These are phyloP conservation scores for Phytophthora tubulina DNA, from an alignment of 352 stramenopile species.

Conservation along the genomic window DNA sequence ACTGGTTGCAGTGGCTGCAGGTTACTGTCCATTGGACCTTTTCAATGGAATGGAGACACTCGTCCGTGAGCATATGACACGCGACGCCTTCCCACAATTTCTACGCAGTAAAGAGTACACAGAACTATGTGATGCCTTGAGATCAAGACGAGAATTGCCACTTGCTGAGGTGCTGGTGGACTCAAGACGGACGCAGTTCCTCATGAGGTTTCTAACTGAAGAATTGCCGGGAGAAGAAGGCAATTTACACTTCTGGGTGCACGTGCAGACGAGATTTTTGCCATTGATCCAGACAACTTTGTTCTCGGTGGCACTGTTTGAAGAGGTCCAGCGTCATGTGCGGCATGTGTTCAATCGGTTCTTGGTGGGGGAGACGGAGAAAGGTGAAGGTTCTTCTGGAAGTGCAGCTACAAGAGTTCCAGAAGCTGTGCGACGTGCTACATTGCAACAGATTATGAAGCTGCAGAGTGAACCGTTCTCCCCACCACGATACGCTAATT, in stretches of 20 bases:
- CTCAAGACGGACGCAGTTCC: conserved; percentile 58
- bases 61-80: conserved; percentile 56
- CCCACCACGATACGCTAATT: conserved; percentile 66
- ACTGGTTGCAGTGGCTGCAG: conserved; percentile 34
- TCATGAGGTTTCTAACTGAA: conserved; percentile 60
- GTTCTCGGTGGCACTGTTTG: conserved; percentile 79
- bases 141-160: conserved; percentile 63
- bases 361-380: conserved; percentile 44
- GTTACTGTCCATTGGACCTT: conserved; percentile 60
- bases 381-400: conserved; percentile 1
- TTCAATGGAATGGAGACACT: conserved; percentile 68
- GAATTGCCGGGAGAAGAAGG: conserved; percentile 42
- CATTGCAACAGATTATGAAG: conserved; percentile 72
- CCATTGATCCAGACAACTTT: conserved; percentile 68
- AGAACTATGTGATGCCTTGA: conserved; percentile 64
- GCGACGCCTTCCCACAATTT: conserved; percentile 66
- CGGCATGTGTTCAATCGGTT: conserved; percentile 75
- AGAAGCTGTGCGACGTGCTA: conserved; percentile 64
- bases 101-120: conserved; percentile 54
- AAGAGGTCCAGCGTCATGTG: conserved; percentile 74
- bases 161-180: conserved; percentile 75
- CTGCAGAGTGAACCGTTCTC: conserved; percentile 84
- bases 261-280: conserved; percentile 78
- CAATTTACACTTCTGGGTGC: conserved; percentile 79
- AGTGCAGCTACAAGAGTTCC: conserved; percentile 50